Percentiles rank a stretch among this genome's conserved stretches.
Evolutionary conservation across 306 rosid genomes (phyloP).

Genomic region (Gastrolobium bilobum): DNA sequence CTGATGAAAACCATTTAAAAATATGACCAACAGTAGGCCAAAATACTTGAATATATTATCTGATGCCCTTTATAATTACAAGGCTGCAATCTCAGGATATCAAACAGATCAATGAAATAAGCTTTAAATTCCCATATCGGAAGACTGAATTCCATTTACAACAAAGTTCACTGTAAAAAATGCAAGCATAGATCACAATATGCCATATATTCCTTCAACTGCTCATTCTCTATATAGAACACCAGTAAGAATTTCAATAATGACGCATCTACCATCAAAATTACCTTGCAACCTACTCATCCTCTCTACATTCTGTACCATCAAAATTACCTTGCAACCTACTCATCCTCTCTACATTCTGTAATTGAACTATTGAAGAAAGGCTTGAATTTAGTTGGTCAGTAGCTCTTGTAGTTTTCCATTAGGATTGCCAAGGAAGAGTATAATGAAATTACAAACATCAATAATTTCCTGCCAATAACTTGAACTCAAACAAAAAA

Average conservation of each 20-base stretch:
- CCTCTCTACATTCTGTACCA: conserved; percentile 21
- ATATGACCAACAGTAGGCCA: conserved; percentile 28
- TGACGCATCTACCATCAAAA: conserved; percentile 28
- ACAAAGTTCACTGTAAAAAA: background rate
- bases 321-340: conserved; percentile 30
- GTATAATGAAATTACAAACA: conserved; percentile 8
- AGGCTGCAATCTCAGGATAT: conserved; percentile 12
- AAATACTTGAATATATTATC: conserved; percentile 13
- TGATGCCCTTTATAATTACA: conserved; percentile 19
- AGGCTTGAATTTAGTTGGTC: background rate
- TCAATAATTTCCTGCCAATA: conserved; percentile 16
- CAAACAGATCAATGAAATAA: conserved; percentile 33
- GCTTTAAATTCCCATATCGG: conserved; percentile 17
- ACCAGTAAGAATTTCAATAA: conserved; percentile 12
- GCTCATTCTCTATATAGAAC: background rate
- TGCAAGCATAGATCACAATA: conserved; percentile 31
- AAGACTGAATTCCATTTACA: conserved; percentile 34
- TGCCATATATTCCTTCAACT: conserved; percentile 23
- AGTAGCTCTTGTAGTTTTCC: background rate
- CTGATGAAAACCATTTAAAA: conserved; percentile 38
- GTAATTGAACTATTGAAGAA: background rate
- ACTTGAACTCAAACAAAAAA: conserved; percentile 7
- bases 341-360: conserved; percentile 20
- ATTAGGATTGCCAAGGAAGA: background rate
- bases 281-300: conserved; percentile 5